These are phyloP conservation scores for Xeromyces bisporus DNA, from an alignment of 495 filamentous ascomycete species.

Conservation along the genomic window DNA sequence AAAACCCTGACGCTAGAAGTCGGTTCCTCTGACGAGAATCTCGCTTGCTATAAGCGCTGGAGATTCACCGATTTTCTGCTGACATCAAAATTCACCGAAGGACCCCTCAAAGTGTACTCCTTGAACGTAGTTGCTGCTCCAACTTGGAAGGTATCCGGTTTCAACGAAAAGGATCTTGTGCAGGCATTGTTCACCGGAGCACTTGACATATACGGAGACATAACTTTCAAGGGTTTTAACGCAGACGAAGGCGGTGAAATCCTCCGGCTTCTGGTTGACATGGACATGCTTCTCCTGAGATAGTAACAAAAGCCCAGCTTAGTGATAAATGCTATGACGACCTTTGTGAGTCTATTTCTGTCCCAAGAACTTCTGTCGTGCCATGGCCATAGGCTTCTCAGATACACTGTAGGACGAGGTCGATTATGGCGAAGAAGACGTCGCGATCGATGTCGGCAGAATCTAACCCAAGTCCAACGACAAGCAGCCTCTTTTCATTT, in stretches of 20 bases:
- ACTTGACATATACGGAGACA: slow-evolving; percentile 4
- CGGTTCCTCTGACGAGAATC: slow-evolving; percentile 1
- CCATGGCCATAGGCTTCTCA: slow-evolving; percentile 12
- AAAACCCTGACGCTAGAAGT: neutral
- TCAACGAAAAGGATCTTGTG: slow-evolving; percentile 6
- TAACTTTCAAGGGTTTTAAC: slow-evolving; percentile 7
- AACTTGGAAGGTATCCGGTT: slow-evolving; percentile 6
- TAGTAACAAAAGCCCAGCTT: too few species aligned
- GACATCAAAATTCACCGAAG: slow-evolving; percentile 1
- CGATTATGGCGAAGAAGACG: slow-evolving; percentile 67
- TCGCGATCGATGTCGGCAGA: slow-evolving; percentile 45
- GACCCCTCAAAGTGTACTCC: slow-evolving; percentile 3
- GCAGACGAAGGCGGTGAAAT: slow-evolving; percentile 4
- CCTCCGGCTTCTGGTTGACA: slow-evolving; percentile 1
- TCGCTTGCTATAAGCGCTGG: slow-evolving; percentile 5
- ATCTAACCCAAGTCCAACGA: slow-evolving; percentile 67
- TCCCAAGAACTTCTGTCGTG: too few species aligned
- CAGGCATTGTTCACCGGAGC: slow-evolving; percentile 6
- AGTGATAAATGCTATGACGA: too few species aligned
- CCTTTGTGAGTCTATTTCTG: too few species aligned
- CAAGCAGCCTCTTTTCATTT: slow-evolving; percentile 59
- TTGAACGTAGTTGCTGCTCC: slow-evolving; percentile 6
- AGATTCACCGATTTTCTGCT: slow-evolving; percentile 5
- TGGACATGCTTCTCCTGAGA: slow-evolving; percentile 1
- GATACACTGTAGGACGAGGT: slow-evolving; percentile 55